These are phyloP conservation scores for Daldinia vernicosa DNA, from an alignment of 495 filamentous ascomycete genomes.

Conservation along the genomic window DNA sequence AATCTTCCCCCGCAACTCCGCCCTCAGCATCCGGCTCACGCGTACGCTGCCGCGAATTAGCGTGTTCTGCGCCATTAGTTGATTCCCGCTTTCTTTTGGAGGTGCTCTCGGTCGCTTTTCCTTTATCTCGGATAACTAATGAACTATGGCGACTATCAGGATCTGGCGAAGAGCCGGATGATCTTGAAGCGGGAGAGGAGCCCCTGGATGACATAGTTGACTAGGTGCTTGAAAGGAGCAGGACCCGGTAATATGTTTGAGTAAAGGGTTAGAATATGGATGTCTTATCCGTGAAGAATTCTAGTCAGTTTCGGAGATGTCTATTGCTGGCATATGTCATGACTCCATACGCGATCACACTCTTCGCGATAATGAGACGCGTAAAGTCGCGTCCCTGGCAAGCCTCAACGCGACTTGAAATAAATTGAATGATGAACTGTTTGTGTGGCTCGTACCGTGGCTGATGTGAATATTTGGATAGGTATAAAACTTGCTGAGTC, in stretches of 20 bases:
- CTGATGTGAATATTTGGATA: not conserved
- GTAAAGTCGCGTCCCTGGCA: conserved; percentile 19
- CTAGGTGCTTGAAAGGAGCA: not conserved
- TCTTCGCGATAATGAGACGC: conserved; percentile 19
- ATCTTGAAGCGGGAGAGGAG: conserved; percentile 31
- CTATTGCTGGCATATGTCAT: conserved; percentile 1
- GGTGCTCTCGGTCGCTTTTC: conserved; percentile 46
- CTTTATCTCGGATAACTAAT: conserved; percentile 47
- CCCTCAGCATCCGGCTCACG: conserved; percentile 50
- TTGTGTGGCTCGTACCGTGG: conserved; percentile 21
- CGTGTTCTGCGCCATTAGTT: conserved; percentile 53
- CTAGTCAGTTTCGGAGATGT: not conserved
- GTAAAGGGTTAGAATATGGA: not conserved
- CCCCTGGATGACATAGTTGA: conserved; percentile 42
- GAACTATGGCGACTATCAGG: conserved; percentile 33
- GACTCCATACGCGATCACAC: not conserved
- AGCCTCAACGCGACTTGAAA: conserved; percentile 21
- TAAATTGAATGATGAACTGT: conserved; percentile 25
- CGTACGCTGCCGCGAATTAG: conserved; percentile 51
- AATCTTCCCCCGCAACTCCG: conserved; percentile 63
- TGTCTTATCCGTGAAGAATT: not conserved
- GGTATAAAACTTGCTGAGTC: not conserved
- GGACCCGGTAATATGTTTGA: not conserved
- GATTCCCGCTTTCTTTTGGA: conserved; percentile 63
- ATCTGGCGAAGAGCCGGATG: conserved; percentile 20